A percentile compares a stretch with the other conserved stretches of the same genome.
Evolutionary conservation across 2,329 filamentous ascomycete species (phyloP).

Genomic region (Fusarium sp.): DNA sequence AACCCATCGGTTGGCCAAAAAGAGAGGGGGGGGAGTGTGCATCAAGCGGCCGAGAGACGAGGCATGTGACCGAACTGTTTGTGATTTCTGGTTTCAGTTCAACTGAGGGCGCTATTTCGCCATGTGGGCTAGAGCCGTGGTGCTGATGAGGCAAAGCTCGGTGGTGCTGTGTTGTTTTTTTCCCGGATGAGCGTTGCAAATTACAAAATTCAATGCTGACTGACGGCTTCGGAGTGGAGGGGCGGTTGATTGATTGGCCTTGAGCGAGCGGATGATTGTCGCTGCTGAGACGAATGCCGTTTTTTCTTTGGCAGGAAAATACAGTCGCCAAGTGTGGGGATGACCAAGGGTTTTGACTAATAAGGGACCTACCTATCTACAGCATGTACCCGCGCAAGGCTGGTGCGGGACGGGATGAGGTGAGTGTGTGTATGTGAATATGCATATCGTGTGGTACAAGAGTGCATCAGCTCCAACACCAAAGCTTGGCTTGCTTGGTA

Average conservation of each 20-base stretch:
- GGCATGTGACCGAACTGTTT: constrained; percentile 31
- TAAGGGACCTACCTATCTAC: neutral
- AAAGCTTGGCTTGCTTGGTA: neutral
- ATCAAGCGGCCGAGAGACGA: constrained; percentile 11
- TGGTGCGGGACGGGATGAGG: constrained; percentile 17
- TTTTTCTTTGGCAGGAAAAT: constrained; percentile 1
- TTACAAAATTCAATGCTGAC: constrained; percentile 12
- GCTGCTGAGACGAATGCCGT: constrained; percentile 11
- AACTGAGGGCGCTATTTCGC: neutral
- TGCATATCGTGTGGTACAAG: constrained; percentile 6
- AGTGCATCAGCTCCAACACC: too few species aligned
- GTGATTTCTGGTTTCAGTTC: constrained; percentile 20
- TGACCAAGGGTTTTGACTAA: constrained; percentile 30
- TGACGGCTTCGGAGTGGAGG: constrained; percentile 2
- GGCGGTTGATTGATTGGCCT: neutral
- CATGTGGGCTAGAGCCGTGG: neutral
- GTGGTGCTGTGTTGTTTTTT: neutral
- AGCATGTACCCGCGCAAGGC: constrained; percentile 4
- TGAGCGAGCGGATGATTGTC: neutral
- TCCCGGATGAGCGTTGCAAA: constrained; percentile 12
- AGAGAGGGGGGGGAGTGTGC: constrained; percentile 28
- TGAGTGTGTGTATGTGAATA: constrained; percentile 2
- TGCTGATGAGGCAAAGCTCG: constrained; percentile 1
- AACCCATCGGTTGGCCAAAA: constrained; percentile 14
- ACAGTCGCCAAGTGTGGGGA: neutral